phyloP scores from a whole-genome alignment of 1,284 basidiomycete genomes.

The Cutaneotrichosporon cutaneum region DNA sequence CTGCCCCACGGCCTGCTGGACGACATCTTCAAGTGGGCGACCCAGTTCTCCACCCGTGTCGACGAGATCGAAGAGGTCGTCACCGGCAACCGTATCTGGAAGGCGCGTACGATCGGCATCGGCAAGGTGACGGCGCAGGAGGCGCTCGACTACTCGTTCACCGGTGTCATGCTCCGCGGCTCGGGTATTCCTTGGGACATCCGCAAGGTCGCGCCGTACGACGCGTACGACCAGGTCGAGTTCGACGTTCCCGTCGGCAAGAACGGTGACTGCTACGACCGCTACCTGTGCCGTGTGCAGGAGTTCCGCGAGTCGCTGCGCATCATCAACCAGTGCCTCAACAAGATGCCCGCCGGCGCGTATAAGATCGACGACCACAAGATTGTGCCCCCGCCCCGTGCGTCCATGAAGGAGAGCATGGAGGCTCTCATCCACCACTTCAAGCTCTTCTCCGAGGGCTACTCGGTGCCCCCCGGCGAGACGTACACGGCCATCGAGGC shows the following conservation, averaged over 20 bases:
- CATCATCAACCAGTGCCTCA: constrained; percentile 88
- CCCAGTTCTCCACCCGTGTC: constrained; percentile 78
- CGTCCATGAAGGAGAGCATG: constrained; percentile 99
- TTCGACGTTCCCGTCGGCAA: constrained; percentile 95
- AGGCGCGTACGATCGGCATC: constrained; percentile 86
- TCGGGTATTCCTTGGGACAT: constrained; percentile 95
- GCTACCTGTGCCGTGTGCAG: constrained; percentile 93
- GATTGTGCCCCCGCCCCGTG: constrained; percentile 92
- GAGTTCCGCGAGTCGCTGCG: constrained; percentile 93
- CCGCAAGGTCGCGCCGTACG: constrained; percentile 87
- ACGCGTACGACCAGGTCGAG: constrained; percentile 97
- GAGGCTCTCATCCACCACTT: constrained; percentile 97
- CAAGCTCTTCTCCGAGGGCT: constrained; percentile 97
- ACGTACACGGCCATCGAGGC: constrained; percentile 98
- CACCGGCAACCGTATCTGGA: constrained; percentile 98
- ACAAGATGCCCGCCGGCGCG: constrained; percentile 94
- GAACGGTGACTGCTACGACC: constrained; percentile 86
- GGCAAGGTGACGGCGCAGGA: constrained; percentile 89
- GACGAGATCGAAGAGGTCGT: constrained; percentile 99
- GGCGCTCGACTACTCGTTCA: constrained; percentile 91
- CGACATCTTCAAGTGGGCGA: constrained; percentile 97
- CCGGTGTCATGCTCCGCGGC: constrained; percentile 94
- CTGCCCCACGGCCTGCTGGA: constrained; percentile 93
- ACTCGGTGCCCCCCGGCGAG: constrained; percentile 94
- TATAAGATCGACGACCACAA: constrained; percentile 98